Conservation (phyloP, 2,329 filamentous ascomycete species). For the Xylaria digitata region DNA sequence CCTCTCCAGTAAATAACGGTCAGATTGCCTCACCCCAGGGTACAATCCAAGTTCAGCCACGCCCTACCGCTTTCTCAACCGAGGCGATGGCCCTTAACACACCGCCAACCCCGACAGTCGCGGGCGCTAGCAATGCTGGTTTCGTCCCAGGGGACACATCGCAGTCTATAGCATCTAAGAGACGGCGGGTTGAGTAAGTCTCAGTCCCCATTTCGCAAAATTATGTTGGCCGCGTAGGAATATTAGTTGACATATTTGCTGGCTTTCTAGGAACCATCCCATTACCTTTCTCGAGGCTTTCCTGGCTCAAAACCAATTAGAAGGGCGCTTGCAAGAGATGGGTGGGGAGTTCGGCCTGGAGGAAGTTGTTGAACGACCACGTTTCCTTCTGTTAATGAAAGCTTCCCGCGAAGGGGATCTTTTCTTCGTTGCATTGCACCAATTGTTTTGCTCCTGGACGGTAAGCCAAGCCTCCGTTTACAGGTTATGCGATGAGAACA, state of each 20-base stretch:
- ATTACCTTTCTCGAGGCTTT: slow-evolving; percentile 39
- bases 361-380: slow-evolving; percentile 55
- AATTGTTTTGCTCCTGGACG: slow-evolving; percentile 71
- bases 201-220: not conserved
- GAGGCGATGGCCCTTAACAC: slow-evolving; percentile 44
- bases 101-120: slow-evolving; percentile 42
- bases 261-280: slow-evolving; percentile 35
- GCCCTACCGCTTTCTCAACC: slow-evolving; percentile 27
- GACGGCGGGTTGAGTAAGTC: slow-evolving; percentile 46
- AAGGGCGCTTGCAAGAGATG: slow-evolving; percentile 23
- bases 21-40: slow-evolving; percentile 32
- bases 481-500: slow-evolving; percentile 50
- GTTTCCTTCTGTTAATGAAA: slow-evolving; percentile 65
- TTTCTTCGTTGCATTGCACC: slow-evolving; percentile 74
- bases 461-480: slow-evolving; percentile 52
- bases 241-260: slow-evolving; percentile 2
- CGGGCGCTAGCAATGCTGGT: slow-evolving; percentile 26
- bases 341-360: slow-evolving; percentile 43
- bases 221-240: slow-evolving; percentile 8
- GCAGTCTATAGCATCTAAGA: slow-evolving; percentile 42
- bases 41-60: slow-evolving; percentile 32
- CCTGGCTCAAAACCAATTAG: slow-evolving; percentile 33
- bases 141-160: slow-evolving; percentile 19
- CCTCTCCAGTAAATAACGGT: slow-evolving; percentile 26
- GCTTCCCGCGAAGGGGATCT: slow-evolving; percentile 68